A percentile compares a stretch with the other conserved stretches of the same genome.
Evolutionary conservation across 441 rosid genomes (phyloP).

Genomic region (Croton setiger): DNA sequence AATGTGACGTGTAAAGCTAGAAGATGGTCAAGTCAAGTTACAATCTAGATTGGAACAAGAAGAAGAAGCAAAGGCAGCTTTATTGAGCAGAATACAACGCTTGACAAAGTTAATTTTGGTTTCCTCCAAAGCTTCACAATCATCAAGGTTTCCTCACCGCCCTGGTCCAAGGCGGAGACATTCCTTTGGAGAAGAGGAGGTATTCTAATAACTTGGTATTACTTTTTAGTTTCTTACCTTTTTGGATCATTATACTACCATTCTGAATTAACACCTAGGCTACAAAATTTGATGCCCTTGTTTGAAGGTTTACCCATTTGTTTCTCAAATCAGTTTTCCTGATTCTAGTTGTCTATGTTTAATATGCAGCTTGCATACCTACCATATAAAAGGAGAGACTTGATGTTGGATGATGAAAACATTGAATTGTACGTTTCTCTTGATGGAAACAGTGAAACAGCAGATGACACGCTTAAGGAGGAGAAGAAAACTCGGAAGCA

Average conservation of each 20-base stretch:
- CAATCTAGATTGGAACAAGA: slow-evolving; percentile 93
- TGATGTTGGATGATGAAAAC: slow-evolving; percentile 86
- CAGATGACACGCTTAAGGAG: slow-evolving; percentile 63
- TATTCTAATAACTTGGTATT: slow-evolving; percentile 26
- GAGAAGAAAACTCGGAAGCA: slow-evolving; percentile 85
- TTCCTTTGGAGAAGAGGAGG: slow-evolving; percentile 99
- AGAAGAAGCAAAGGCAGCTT: slow-evolving; percentile 98
- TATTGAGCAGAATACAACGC: slow-evolving; percentile 90
- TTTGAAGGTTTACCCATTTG: background rate
- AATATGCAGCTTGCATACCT: slow-evolving; percentile 85
- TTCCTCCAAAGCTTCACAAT: slow-evolving; percentile 80
- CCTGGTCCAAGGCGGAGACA: slow-evolving; percentile 88
- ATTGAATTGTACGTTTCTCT: slow-evolving; percentile 68
- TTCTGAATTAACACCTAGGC: slow-evolving; percentile 1
- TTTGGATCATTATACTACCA: background rate
- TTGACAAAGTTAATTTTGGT: slow-evolving; percentile 94
- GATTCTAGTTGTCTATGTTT: slow-evolving; percentile 27
- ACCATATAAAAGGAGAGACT: slow-evolving; percentile 89
- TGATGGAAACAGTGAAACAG: slow-evolving; percentile 57
- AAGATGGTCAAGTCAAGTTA: slow-evolving; percentile 97
- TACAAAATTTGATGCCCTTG: background rate
- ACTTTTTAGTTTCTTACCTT: slow-evolving; percentile 10
- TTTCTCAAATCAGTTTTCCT: slow-evolving; percentile 26
- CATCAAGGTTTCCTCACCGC: slow-evolving; percentile 65
- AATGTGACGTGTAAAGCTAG: slow-evolving; percentile 60